Percentiles rank a stretch among this genome's conserved stretches.
phyloP scores from a whole-genome alignment of 139 green algal species.

The Picochlorum sp. region DNA sequence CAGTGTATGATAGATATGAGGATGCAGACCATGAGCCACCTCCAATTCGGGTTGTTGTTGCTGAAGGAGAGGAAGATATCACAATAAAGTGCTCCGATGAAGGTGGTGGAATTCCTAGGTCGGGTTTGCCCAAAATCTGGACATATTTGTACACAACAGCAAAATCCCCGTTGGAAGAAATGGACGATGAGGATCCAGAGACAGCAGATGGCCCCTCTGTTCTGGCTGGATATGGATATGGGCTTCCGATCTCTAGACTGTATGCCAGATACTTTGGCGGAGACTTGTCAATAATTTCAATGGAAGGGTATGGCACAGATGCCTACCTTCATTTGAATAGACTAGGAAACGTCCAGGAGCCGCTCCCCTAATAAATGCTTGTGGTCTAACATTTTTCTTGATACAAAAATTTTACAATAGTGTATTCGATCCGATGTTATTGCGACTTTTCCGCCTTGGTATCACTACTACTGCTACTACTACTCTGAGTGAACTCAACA shows the following conservation, averaged over 20 bases:
- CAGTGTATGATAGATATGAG: constrained; percentile 81
- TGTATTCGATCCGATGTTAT: too few relatives aligned
- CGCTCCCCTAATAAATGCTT: constrained; percentile 63
- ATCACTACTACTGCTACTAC: too few relatives aligned
- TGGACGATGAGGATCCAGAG: constrained; percentile 32
- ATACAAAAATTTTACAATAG: too few relatives aligned
- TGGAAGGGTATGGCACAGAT: constrained; percentile 97
- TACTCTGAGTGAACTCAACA: constrained; percentile 1
- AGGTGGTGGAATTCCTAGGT: constrained; percentile 90
- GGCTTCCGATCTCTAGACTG: constrained; percentile 80
- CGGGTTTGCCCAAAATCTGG: constrained; percentile 89
- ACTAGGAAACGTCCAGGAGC: constrained; percentile 88
- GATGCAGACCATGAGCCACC: constrained; percentile 61
- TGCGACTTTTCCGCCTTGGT: too few relatives aligned
- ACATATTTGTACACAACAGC: constrained; percentile 98
- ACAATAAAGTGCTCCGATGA: constrained; percentile 97
- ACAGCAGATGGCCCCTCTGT: constrained; percentile 43
- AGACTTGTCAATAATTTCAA: constrained; percentile 93
- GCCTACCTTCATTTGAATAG: constrained; percentile 96
- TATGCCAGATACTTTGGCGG: constrained; percentile 96
- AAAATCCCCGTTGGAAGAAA: constrained; percentile 44
- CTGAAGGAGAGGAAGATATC: constrained; percentile 92
- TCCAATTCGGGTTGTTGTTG: constrained; percentile 88
- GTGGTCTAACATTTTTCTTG: too few relatives aligned
- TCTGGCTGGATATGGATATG: constrained; percentile 91